These are phyloP conservation scores for Talaromyces wortmannii DNA, from an alignment of 495 filamentous ascomycete species.

Conservation along the genomic window DNA sequence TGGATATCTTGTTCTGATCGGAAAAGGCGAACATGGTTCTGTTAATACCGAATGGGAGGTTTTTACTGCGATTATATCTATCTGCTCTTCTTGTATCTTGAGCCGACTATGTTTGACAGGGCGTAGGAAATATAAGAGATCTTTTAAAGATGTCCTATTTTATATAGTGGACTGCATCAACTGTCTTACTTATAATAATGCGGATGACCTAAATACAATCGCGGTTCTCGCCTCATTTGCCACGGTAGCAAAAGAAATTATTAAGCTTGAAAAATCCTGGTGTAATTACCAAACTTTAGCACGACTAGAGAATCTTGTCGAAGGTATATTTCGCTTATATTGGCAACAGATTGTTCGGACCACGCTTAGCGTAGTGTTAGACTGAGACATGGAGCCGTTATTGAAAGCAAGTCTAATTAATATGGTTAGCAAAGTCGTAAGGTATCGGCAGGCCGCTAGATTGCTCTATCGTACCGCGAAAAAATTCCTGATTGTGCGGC, in stretches of 20 bases:
- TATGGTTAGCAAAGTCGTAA: constrained; percentile 6
- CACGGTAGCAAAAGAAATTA: constrained; percentile 8
- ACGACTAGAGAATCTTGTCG: constrained; percentile 2
- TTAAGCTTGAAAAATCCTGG: constrained; percentile 3
- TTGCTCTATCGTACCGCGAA: constrained; percentile 3
- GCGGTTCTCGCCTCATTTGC: constrained; percentile 7
- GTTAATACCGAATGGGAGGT: constrained; percentile 9
- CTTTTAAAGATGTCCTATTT: no score
- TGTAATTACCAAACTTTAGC: constrained; percentile 1
- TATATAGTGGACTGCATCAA: constrained; percentile 9
- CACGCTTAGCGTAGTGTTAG: background rate
- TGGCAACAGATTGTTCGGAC: constrained; percentile 1
- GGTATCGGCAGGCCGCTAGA: constrained; percentile 6
- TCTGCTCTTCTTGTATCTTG: constrained; percentile 18
- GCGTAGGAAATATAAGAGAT: constrained; percentile 5
- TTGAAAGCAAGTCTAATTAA: constrained; percentile 5
- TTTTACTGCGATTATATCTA: constrained; percentile 14
- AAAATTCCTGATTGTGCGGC: constrained; percentile 3
- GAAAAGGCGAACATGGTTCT: constrained; percentile 1
- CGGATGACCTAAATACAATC: constrained; percentile 4
- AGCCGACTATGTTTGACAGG: constrained; percentile 14
- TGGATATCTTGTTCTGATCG: background rate
- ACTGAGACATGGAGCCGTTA: background rate
- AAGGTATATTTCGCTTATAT: constrained; percentile 5
- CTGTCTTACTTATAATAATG: constrained; percentile 3